Percentiles rank a stretch among this genome's conserved stretches.
phyloP scores from a whole-genome alignment of 345 rosid species.

The Gossypium herbaceum region DNA sequence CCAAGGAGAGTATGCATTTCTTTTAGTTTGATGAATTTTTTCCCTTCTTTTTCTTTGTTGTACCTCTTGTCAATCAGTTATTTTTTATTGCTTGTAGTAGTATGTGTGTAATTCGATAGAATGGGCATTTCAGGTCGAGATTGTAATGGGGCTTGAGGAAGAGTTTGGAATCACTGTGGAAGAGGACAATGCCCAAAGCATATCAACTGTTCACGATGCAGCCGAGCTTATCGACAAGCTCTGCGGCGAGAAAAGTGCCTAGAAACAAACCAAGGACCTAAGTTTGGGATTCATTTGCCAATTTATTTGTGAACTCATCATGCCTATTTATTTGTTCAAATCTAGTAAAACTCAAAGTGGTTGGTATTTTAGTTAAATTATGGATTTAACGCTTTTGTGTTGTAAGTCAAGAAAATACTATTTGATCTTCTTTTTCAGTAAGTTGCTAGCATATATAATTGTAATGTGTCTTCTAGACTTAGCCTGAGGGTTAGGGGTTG shows the following conservation, averaged over 20 bases:
- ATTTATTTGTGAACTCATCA: background rate
- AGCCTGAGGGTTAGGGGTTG: background rate
- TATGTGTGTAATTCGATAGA: background rate
- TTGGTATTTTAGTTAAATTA: background rate
- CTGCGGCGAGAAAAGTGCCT: conserved; percentile 11
- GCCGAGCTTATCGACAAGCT: conserved; percentile 64
- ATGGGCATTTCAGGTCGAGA: conserved; percentile 51
- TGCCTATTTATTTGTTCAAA: background rate
- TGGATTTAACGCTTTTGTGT: background rate
- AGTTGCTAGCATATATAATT: background rate
- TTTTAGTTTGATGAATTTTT: background rate
- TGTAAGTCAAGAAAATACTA: background rate
- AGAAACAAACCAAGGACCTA: conserved; percentile 21
- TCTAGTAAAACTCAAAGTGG: background rate
- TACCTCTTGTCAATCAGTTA: background rate
- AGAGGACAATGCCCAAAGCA: conserved; percentile 61
- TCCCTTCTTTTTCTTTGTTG: conserved; percentile 1
- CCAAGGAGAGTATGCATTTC: background rate
- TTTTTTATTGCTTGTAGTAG: background rate
- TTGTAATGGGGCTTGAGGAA: conserved; percentile 74
- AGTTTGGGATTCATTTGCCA: background rate
- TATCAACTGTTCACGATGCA: conserved; percentile 60
- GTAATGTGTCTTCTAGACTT: background rate
- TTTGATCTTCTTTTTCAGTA: background rate
- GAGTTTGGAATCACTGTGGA: conserved; percentile 56